Base-by-base conservation (phyloP, 2,329 filamentous ascomycete species). In the Alternaria gaisen region DNA sequence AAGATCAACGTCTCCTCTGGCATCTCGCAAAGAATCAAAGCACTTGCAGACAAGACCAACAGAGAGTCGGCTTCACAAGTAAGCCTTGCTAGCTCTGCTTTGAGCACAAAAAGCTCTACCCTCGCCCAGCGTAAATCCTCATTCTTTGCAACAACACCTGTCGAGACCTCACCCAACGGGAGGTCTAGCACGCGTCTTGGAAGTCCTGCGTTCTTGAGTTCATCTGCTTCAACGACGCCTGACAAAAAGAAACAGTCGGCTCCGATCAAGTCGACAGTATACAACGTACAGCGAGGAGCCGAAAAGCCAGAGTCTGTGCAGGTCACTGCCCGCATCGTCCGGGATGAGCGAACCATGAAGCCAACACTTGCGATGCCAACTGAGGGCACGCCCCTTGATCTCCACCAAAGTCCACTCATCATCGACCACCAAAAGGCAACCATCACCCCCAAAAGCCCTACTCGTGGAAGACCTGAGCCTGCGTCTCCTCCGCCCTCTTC, bases 21-120 rank as follows among this genome's bases (percentile, higher is more conserved):
- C 68, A 97, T 99, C 62, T 96, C 94, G 3, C 92, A 94, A 77
- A 90, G 95, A 42, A 98, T 98, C 77, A 96, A 97, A 79, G 93
- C 94, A 7, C 83, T 99, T 54, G 92, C 97, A 75, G 94, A 93
- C 77, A 85, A 95, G 56, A 84, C 84, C 4, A 83, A 67, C 85
- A 89, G 60, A 80, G 84, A 74, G 73, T 76, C 73, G 20, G 56
- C 67, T 51, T 65, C 68, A 50, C 65, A 67, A 50, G 57, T 70
- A 56, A 75, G 65, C 65, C 63, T 67, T 58, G 46, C 56, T 38
- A 48, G 58, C 42, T 61, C 71, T 55, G 69, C 69, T 53, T 67
- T 76, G 28, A 69, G 75, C 20, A 61, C 71, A 24, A 63, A 63
- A 18, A 69, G 61, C 55, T 76, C 74, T 46, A 72, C 73, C 54